Evolutionary conservation across 2,329 filamentous ascomycete species (phyloP), one percentile per base, ranked within the genome.

Genomic region (Colletotrichum brevisporum): DNA sequence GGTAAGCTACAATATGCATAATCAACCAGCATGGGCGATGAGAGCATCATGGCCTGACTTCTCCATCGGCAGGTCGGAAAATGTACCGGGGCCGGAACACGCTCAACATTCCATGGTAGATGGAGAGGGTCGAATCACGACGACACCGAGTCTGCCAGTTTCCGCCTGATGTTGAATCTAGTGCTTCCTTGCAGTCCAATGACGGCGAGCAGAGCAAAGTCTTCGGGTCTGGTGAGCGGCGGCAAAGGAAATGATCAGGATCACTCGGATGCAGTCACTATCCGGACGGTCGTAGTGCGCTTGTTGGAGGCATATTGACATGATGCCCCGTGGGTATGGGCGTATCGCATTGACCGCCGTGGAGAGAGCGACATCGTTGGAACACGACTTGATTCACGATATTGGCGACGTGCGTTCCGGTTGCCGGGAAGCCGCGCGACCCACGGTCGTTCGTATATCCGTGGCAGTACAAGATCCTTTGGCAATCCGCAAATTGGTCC

Each of bases 221-320:
- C 16, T 12, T 16, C 16, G 45, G 45, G 16, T 18, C 27, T 21
- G 58, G 36, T 50, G 8, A n/a, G 60, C 53, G 53, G 53, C 53
- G 39, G 47, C 48, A 39, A 54, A 61, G 47, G 60, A 68, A 65
- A 59, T 68, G 61, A 65, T 59, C 53, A 65, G 53, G 60, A n/a
- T 68, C 54, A 47, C 39, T n/a, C 39, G 26, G 24, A 63, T 51
- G 59, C 47, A 52, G 9, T 52, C 21, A 45, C 27, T 15, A 21
- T 39, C 39, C 64, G 45, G 63, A 52, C 18, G 26, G 27, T 43
- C 24, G 27, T 18, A 18, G 43, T 39, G 13, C 41, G 36, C 24
- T 18, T 39, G 39, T 52, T 31, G 45, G 18, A 26, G 18, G 47
- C 52, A 62, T 54, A 31, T 45, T 45, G 48, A 53, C 13, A 10